Percentiles rank a stretch among this genome's conserved stretches.
Evolutionary conservation across 306 rosid species (phyloP).

Genomic region (Castanopsis chinensis): DNA sequence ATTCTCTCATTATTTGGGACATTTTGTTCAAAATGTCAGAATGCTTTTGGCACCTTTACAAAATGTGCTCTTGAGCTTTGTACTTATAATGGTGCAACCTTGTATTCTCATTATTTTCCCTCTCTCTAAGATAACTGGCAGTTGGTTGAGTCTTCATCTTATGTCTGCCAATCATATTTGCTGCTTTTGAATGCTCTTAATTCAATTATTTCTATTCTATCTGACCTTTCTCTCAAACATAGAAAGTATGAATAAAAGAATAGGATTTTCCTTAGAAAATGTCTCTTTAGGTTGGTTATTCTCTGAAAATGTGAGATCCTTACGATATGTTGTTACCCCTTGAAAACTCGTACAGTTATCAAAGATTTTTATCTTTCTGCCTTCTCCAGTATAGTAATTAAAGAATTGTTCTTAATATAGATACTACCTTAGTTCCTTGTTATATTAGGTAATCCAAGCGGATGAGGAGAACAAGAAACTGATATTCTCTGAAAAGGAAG

Average conservation of each 20-base stretch:
- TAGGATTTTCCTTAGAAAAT: background rate
- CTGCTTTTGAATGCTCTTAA: background rate
- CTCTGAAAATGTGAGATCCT: background rate
- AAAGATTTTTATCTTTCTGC: background rate
- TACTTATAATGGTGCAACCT: background rate
- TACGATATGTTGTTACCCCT: background rate
- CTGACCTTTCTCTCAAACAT: background rate
- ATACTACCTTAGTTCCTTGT: constrained; percentile 34
- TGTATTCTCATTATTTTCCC: background rate
- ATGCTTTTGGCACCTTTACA: background rate
- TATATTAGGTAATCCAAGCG: constrained; percentile 69
- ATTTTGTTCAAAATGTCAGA: background rate
- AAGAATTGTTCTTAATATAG: constrained; percentile 1
- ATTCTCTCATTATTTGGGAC: background rate
- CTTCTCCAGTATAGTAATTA: constrained; percentile 3
- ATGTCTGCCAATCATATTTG: background rate
- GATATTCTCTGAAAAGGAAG: constrained; percentile 89
- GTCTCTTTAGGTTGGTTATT: background rate
- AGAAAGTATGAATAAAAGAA: background rate
- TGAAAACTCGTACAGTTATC: background rate
- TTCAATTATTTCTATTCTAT: background rate
- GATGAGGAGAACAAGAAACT: constrained; percentile 68
- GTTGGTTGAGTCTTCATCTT: background rate
- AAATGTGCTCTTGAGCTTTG: background rate
- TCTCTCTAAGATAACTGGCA: background rate